These are phyloP conservation scores for Apostasia ramifera DNA, from an alignment of 106 monocot genomes.

Conservation along the genomic window DNA sequence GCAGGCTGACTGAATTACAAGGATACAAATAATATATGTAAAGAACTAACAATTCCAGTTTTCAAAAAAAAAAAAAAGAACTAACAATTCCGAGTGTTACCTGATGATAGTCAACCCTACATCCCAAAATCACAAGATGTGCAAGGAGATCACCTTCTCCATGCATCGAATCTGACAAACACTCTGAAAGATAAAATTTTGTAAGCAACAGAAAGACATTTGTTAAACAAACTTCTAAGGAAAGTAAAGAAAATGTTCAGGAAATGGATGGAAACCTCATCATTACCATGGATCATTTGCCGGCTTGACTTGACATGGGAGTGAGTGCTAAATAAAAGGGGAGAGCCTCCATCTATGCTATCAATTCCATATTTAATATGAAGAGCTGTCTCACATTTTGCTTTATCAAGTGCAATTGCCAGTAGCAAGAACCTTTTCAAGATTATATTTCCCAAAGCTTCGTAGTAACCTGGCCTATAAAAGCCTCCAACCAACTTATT, in stretches of 20 bases:
- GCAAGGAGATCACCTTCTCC: conserved; percentile 67
- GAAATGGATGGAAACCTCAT: background rate
- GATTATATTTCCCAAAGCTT: conserved; percentile 47
- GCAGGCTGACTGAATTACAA: background rate
- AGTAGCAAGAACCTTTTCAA: conserved; percentile 57
- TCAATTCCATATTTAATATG: conserved; percentile 56
- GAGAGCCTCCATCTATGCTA: conserved; percentile 62
- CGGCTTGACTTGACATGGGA: conserved; percentile 50
- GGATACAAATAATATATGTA: background rate
- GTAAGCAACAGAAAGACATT: background rate
- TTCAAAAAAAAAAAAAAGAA: background rate
- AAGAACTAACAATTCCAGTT: background rate
- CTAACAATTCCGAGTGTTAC: conserved; percentile 11
- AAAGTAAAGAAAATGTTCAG: background rate
- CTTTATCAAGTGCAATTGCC: conserved; percentile 51
- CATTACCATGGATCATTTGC: conserved; percentile 43
- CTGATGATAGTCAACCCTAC: conserved; percentile 50
- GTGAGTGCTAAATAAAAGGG: conserved; percentile 28
- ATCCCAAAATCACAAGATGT: conserved; percentile 48
- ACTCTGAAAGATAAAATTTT: conserved; percentile 20
- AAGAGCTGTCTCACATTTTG: conserved; percentile 52
- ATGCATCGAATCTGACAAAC: conserved; percentile 46
- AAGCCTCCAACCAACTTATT: conserved; percentile 49
- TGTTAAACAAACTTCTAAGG: background rate
- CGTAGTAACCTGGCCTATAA: conserved; percentile 45